A percentile compares a stretch with the other conserved stretches of the same genome.
These are phyloP conservation scores for Saccharomyces hybrid DNA, from an alignment of 1,139 yeast species.

Conservation along the genomic window DNA sequence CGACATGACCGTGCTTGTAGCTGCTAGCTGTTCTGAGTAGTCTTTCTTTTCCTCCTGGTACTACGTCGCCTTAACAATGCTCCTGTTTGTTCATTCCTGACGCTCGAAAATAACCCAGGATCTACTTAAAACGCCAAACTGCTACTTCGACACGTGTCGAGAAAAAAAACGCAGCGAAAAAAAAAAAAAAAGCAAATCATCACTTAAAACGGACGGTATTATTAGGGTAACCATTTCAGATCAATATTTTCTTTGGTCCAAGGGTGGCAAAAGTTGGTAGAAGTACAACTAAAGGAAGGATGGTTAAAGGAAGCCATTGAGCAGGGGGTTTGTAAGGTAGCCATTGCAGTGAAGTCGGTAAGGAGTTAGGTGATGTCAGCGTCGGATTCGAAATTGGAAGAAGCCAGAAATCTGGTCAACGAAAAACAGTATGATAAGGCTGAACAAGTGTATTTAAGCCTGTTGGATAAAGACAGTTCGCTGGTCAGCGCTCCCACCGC, in stretches of 20 bases:
- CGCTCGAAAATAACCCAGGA: neutral
- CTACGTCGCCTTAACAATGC: neutral
- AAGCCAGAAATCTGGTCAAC: constrained; percentile 51
- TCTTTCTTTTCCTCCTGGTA: neutral
- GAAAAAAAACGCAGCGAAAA: constrained; percentile 1
- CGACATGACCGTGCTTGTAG: constrained; percentile 2
- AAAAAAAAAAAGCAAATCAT: neutral
- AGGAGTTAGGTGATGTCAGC: neutral
- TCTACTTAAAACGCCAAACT: constrained; percentile 1
- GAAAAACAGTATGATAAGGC: constrained; percentile 47
- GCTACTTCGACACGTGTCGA: neutral
- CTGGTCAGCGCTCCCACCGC: constrained; percentile 33
- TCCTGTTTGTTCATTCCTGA: neutral
- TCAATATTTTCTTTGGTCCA: neutral
- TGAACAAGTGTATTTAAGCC: constrained; percentile 42
- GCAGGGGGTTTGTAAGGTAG: neutral
- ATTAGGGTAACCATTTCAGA: neutral
- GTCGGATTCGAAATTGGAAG: constrained; percentile 37
- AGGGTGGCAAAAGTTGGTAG: neutral
- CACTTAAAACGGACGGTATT: neutral
- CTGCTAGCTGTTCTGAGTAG: neutral
- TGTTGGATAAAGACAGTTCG: constrained; percentile 16
- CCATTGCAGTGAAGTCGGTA: neutral
- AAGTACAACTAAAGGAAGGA: neutral
- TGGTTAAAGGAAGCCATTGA: neutral